Conservation (phyloP, 2,329 filamentous ascomycete species). For the Golovinomyces cichoracearum region DNA sequence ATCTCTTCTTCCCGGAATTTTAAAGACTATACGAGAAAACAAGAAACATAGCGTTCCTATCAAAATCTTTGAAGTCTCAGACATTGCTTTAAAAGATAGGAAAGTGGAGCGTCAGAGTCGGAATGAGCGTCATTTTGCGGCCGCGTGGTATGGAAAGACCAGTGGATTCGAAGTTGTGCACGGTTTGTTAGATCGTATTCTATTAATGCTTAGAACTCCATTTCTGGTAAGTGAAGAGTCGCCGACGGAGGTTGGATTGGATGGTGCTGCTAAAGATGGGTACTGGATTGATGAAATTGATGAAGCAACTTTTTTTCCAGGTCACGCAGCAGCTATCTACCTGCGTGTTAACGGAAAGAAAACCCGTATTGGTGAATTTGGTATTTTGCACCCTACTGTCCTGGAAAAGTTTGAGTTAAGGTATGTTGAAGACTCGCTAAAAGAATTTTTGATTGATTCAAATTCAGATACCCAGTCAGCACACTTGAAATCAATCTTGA, state of each 20-base stretch:
- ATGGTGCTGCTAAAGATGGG: slow-evolving; percentile 34
- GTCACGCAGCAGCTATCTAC: slow-evolving; percentile 67
- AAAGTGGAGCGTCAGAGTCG: slow-evolving; percentile 58
- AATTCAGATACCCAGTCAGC: slow-evolving; percentile 57
- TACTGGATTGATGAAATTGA: slow-evolving; percentile 93
- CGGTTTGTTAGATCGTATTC: slow-evolving; percentile 69
- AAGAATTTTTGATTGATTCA: slow-evolving; percentile 5
- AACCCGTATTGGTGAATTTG: slow-evolving; percentile 62
- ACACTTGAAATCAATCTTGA: slow-evolving; percentile 87
- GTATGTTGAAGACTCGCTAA: slow-evolving; percentile 19
- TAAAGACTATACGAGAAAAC: slow-evolving; percentile 88
- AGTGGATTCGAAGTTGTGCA: slow-evolving; percentile 91
- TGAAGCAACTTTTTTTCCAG: slow-evolving; percentile 73
- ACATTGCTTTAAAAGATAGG: slow-evolving; percentile 76
- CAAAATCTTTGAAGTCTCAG: slow-evolving; percentile 75
- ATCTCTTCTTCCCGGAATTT: slow-evolving; percentile 55
- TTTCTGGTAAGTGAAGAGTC: slow-evolving; percentile 46
- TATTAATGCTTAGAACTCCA: slow-evolving; percentile 68
- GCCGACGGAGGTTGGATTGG: slow-evolving; percentile 27
- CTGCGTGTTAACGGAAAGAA: slow-evolving; percentile 50
- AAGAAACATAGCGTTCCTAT: slow-evolving; percentile 70
- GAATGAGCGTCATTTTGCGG: slow-evolving; percentile 90
- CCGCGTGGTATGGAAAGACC: slow-evolving; percentile 80
- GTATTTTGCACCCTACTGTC: slow-evolving; percentile 78
- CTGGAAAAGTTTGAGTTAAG: slow-evolving; percentile 80